Base-by-base conservation (phyloP, 768 basidiomycete genomes). In the Hortiboletus campestris region DNA sequence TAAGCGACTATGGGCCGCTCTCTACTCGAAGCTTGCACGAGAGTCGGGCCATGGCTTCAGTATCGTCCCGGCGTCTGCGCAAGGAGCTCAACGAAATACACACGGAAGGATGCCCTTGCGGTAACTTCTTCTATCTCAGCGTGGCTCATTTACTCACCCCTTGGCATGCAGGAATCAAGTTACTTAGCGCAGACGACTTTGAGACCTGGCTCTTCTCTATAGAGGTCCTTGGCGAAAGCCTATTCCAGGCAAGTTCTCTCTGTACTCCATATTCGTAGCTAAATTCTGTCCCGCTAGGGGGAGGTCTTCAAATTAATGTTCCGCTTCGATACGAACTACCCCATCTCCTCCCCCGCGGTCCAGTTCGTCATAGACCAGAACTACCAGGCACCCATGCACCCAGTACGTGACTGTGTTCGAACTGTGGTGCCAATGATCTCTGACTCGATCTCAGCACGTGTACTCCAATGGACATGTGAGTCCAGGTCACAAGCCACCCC, bases 381-480 rank as follows among this genome's bases (percentile, higher is more conserved):
- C 36, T 78, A 77, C 59, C 74, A 85, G 64, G 79, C 89, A n/a
- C 91, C 91, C 12, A 66, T 85, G 20, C 92, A 94, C 65, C 92
- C 90, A 17, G 89, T 92, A 69, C 59, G 86, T 78, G 31, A 11
- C 38, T 35, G 25, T 13, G 55, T 35, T 47, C 14, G 38, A 36
- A 28, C n/a, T 32, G 45, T 45, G 36, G 32, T 49, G 36, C 6
- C 8, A 42, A 49, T 52, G 49, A 59, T 53, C 46, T 34, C 58
- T 62, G 55, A 60, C 50, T 25, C n/a, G 29, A 48, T 53, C 47
- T 48, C 62, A 90, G 88, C 91, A 92, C 63, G 86, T 91, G 43
- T 93, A 93, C 68, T 91, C 90, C 11, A 93, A 93, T 67, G 86
- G 92, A 56, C 89, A 91, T 78, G 87, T 93, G 72, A 59, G 82